Percentiles rank a stretch among this genome's conserved stretches.
Conservation (phyloP, 805 yeast genomes). For the Scheffersomyces ergatensis region DNA sequence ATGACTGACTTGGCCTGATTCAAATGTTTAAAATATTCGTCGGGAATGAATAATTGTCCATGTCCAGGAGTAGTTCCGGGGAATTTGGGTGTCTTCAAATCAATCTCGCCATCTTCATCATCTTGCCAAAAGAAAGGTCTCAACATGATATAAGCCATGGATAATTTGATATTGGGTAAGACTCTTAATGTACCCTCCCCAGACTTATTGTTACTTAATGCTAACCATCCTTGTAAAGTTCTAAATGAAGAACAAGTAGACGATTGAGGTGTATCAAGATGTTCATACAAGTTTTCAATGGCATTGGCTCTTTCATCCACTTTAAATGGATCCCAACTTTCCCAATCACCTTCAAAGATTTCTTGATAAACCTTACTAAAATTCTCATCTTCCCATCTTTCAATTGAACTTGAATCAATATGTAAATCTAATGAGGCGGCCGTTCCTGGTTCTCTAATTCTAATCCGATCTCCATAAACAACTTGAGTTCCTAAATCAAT, state of each 20-base stretch:
- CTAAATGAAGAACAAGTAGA: constrained; percentile 34
- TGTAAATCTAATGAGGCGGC: constrained; percentile 34
- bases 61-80: constrained; percentile 38
- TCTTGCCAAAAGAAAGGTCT: constrained; percentile 36
- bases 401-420: constrained; percentile 38
- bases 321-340: constrained; percentile 39
- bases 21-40: constrained; percentile 31
- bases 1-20: constrained; percentile 25
- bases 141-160: constrained; percentile 36
- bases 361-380: constrained; percentile 33
- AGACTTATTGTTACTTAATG: constrained; percentile 33
- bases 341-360: constrained; percentile 41
- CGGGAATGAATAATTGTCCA: constrained; percentile 27
- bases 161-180: constrained; percentile 31
- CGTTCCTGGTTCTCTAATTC: constrained; percentile 39
- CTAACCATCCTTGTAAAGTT: constrained; percentile 45
- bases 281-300: constrained; percentile 28
- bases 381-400: constrained; percentile 44
- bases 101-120: constrained; percentile 20
- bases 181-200: constrained; percentile 40
- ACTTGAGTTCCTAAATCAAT: constrained; percentile 30
- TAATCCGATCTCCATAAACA: constrained; percentile 39
- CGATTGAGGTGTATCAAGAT: constrained; percentile 7
- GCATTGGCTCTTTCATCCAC: constrained; percentile 33
- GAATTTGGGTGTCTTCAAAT: constrained; percentile 27